Evolutionary conservation across 2,329 filamentous ascomycete species (phyloP), one percentile per base, ranked within the genome.

Genomic region (Cercospora zeina): DNA sequence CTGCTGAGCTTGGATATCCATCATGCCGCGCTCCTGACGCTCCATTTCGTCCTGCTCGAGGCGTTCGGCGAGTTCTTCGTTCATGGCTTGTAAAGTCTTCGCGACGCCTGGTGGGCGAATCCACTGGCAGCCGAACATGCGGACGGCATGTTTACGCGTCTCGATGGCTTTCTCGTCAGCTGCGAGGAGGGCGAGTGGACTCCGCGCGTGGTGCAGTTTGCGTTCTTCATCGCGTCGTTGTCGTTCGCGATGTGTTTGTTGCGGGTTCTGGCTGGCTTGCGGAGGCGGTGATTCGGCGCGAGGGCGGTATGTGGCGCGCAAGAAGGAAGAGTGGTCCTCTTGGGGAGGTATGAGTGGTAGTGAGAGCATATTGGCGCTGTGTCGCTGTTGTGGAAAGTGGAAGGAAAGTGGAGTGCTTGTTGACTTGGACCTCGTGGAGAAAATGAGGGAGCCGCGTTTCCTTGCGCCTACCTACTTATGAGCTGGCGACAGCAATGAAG

Each of bases 31-130:
- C 74, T 93, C 89, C 31, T 89, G 82, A 21, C 89, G 81, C 74
- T 91, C 79, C 1, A 89, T 85, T 72, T 90, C 87, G 65, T 90
- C 85, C 63, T 93, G 90, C 76, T 99, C 95, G 73, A 93, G 89
- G 59, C 90, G 85, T 79, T 99, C 95, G 10, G 89, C 85, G 68
- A 88, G 87, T 79, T 99, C 95, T 77, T 99, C 95, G 45, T 89
- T 88, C 78, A 92, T 85, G 65, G 96, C 92, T 73, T 96, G 88
- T 63, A 96, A 85, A 1, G 93, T 96, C 81, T 97, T 99, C 61
- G 86, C 76, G 59, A 96, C 83, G 7, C 93, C 95, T 0, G 91
- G 92, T 0, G 95, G 95, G 62, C 89, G 90, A 60, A 99, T 87
- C 95, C 95, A 99, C 49, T 85, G 85, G 67, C 88, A 89, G 63